These are phyloP conservation scores for Cruciata laevipes DNA, from an alignment of 257 asterid genomes.

Conservation along the genomic window DNA sequence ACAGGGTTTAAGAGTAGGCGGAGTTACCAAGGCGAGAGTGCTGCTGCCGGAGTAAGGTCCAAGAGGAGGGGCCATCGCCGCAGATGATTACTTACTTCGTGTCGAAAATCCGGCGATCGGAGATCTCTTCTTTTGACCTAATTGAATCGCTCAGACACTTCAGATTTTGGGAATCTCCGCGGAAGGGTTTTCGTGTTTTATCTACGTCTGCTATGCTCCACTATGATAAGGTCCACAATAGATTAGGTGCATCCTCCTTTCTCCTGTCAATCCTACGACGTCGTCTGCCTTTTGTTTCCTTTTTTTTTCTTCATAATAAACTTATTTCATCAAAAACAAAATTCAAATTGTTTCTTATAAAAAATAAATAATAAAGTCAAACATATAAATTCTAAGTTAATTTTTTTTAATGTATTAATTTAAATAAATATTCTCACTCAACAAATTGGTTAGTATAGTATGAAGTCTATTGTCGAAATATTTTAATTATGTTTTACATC, in stretches of 20 bases:
- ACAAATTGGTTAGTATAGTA: too few relatives aligned
- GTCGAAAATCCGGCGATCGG: not conserved
- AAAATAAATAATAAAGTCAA: too few relatives aligned
- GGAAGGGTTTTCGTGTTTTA: not conserved
- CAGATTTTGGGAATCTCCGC: not conserved
- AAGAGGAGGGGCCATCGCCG: conserved; percentile 36
- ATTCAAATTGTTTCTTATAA: too few relatives aligned
- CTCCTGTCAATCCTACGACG: not conserved
- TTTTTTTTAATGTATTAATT: too few relatives aligned
- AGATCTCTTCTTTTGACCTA: conserved; percentile 7
- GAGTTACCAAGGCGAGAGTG: conserved; percentile 40
- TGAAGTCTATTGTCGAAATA: too few relatives aligned
- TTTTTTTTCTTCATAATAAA: too few relatives aligned
- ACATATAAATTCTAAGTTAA: too few relatives aligned
- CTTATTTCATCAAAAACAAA: too few relatives aligned
- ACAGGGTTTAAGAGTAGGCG: not conserved
- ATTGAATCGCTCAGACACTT: not conserved
- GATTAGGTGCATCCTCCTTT: not conserved
- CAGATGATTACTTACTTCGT: not conserved
- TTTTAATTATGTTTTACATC: too few relatives aligned
- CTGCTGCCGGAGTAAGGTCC: conserved; percentile 48
- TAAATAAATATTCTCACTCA: too few relatives aligned
- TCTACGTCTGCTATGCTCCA: conserved; percentile 9
- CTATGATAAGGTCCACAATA: conserved; percentile 3
- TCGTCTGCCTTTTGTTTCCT: not conserved